phyloP scores from a whole-genome alignment of 495 filamentous ascomycete genomes.

The Hypoxylon trugodes region DNA sequence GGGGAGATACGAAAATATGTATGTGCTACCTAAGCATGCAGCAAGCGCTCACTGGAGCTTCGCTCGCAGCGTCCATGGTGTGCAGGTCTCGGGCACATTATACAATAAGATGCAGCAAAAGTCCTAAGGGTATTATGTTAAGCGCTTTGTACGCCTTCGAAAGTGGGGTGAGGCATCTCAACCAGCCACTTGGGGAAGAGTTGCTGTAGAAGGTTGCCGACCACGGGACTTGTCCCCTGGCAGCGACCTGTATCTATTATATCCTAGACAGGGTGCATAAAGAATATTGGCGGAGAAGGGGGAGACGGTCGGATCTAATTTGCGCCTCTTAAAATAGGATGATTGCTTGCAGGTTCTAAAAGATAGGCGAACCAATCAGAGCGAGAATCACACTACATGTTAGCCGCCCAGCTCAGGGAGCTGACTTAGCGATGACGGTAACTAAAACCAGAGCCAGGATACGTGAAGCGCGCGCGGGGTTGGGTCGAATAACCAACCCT shows the following conservation, averaged over 20 bases:
- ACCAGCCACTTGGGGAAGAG: constrained; percentile 35
- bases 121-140: constrained; percentile 30
- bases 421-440: constrained; percentile 32
- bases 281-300: constrained; percentile 16
- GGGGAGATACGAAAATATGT: constrained; percentile 34
- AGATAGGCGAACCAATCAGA: constrained; percentile 33
- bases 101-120: too few species aligned
- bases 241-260: constrained; percentile 9
- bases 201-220: constrained; percentile 15
- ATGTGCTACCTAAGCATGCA: constrained; percentile 33
- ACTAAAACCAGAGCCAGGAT: constrained; percentile 25
- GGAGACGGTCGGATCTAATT: constrained; percentile 25
- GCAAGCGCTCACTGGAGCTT: constrained; percentile 29
- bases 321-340: constrained; percentile 39
- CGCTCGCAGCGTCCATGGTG: constrained; percentile 26
- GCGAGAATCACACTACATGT: constrained; percentile 37
- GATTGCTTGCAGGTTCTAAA: constrained; percentile 29
- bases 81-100: constrained; percentile 30
- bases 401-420: constrained; percentile 36
- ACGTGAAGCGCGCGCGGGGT: constrained; percentile 35
- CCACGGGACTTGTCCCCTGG: constrained; percentile 22
- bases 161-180: constrained; percentile 40
- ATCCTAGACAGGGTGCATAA: constrained; percentile 24
- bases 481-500: constrained; percentile 12
- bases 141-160: constrained; percentile 38